A percentile compares a stretch with the other conserved stretches of the same genome.
Evolutionary conservation across 345 rosid genomes (phyloP).

Genomic region (Crucihimalaya himalaica): DNA sequence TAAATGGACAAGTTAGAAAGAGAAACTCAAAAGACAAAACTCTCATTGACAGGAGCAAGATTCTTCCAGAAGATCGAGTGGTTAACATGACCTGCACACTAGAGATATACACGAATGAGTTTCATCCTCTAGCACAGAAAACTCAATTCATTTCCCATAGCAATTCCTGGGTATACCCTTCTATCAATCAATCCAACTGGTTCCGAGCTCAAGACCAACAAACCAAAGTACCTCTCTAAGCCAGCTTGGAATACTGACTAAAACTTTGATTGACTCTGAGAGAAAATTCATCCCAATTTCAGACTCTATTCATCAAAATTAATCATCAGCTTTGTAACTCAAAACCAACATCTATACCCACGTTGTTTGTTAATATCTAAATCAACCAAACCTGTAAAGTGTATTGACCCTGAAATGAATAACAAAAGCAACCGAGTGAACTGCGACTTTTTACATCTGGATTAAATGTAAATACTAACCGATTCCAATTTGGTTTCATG

Average conservation of each 20-base stretch:
- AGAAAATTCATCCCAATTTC: neutral
- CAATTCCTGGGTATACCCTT: neutral
- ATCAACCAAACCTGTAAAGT: too few relatives aligned
- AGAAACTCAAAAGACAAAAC: constrained; percentile 27
- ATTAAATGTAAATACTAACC: too few relatives aligned
- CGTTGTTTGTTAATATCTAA: too few relatives aligned
- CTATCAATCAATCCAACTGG: neutral
- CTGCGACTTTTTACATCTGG: too few relatives aligned
- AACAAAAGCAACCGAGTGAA: too few relatives aligned
- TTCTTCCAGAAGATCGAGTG: constrained; percentile 96
- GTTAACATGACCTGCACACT: constrained; percentile 77
- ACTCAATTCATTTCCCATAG: neutral
- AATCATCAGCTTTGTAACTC: constrained; percentile 9
- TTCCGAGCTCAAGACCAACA: neutral
- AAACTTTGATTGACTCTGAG: neutral
- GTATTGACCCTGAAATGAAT: too few relatives aligned
- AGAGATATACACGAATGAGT: neutral
- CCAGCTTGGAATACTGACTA: neutral
- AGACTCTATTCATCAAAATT: neutral
- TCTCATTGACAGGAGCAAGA: constrained; percentile 68
- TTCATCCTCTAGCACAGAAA: neutral
- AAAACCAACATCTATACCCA: too few relatives aligned
- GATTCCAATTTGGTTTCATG: too few relatives aligned
- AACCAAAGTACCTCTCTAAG: neutral
- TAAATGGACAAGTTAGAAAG: neutral